A percentile compares a stretch with the other conserved stretches of the same genome.
These are phyloP conservation scores for Phylloporus arenicola DNA, from an alignment of 768 basidiomycete genomes.

Conservation along the genomic window DNA sequence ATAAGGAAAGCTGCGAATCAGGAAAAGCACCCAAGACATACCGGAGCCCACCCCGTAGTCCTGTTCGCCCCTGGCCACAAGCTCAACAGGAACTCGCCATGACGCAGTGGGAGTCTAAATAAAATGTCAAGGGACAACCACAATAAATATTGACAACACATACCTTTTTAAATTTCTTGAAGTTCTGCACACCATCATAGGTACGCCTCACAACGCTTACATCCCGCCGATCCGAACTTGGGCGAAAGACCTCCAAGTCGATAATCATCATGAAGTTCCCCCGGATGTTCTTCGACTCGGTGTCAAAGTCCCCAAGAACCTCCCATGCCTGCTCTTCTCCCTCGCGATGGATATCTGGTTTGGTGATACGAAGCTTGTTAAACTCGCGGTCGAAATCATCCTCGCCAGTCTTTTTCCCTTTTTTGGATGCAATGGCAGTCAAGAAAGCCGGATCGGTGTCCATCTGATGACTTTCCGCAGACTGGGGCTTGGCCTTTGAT, in stretches of 20 bases:
- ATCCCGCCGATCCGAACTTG: constrained; percentile 18
- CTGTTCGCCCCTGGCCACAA: constrained; percentile 46
- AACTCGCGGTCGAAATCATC: constrained; percentile 77
- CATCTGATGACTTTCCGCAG: constrained; percentile 3
- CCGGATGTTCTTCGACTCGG: constrained; percentile 49
- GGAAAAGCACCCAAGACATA: constrained; percentile 22
- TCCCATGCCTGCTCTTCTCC: constrained; percentile 53
- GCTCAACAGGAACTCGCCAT: constrained; percentile 40
- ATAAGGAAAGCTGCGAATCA: background rate
- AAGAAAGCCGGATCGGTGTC: constrained; percentile 69
- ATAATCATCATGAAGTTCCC: constrained; percentile 81
- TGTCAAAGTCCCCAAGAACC: constrained; percentile 57
- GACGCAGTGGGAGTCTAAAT: constrained; percentile 26
- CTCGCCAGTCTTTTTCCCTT: constrained; percentile 53
- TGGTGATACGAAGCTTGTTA: constrained; percentile 67
- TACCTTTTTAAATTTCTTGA: constrained; percentile 79
- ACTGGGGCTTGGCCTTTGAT: constrained; percentile 10
- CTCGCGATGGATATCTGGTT: constrained; percentile 47
- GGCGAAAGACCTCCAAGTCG: constrained; percentile 52
- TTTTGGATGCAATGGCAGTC: constrained; percentile 68
- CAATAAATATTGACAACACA: constrained; percentile 9
- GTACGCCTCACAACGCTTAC: constrained; percentile 33
- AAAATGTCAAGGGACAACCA: constrained; percentile 4
- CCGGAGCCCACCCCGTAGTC: constrained; percentile 53
- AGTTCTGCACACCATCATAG: constrained; percentile 49